Percentiles rank a stretch among this genome's conserved stretches.
phyloP scores from a whole-genome alignment of 108 stramenopile species.

The Epipyxis sp. region DNA sequence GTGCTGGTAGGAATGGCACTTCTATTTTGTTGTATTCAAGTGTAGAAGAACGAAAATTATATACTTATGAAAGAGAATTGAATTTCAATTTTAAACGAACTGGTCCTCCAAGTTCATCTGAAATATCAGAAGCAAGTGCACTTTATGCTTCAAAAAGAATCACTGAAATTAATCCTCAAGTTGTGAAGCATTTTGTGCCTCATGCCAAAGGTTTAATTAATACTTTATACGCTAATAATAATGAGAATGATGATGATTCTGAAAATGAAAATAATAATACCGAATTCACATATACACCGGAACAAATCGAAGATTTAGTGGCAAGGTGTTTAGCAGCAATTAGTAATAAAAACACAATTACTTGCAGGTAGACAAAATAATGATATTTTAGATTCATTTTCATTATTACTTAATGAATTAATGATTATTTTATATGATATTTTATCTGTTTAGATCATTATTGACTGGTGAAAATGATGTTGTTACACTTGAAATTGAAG shows the following conservation, averaged over 20 bases:
- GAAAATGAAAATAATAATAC: neutral
- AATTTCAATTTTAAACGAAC: neutral
- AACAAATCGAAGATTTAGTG: neutral
- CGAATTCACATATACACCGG: neutral
- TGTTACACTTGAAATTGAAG: neutral
- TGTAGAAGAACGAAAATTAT: neutral
- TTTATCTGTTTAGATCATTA: neutral
- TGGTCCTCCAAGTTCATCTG: neutral
- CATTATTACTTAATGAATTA: neutral
- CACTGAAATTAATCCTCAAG: neutral
- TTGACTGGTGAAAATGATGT: neutral
- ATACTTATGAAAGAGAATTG: neutral
- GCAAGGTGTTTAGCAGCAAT: neutral
- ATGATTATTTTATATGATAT: neutral
- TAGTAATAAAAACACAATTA: neutral
- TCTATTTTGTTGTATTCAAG: constrained; percentile 81
- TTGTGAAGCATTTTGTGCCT: constrained; percentile 3
- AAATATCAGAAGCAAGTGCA: neutral
- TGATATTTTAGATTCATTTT: neutral
- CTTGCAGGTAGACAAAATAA: neutral
- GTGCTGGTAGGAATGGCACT: constrained; percentile 91
- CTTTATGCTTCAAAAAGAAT: neutral
- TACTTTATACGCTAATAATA: neutral
- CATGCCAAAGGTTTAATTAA: neutral
- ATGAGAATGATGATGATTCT: neutral